Evolutionary conservation across 2,329 filamentous ascomycete species (phyloP), one percentile per base, ranked within the genome.

Genomic region (Neodidymelliopsis sp.): DNA sequence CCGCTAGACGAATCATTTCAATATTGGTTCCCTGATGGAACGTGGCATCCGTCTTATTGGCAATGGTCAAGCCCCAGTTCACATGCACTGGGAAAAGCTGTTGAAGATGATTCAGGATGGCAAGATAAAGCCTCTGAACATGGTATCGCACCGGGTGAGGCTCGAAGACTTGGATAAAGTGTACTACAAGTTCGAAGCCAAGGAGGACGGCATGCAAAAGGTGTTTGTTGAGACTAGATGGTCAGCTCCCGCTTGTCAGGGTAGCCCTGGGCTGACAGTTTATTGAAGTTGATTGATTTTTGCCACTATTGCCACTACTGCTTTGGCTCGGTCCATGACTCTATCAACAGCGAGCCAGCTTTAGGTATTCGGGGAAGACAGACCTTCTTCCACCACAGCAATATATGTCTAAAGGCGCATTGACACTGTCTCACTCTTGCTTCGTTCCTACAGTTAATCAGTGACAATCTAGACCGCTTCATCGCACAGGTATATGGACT

Each of bases 1-100:
- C n/a, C n/a, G n/a, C n/a, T n/a, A 86, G 81, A 90, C 87, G 16
- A 91, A 91, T 73, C 87, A 90, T 71, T 90, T 93, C 79, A 90
- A 90, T 73, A 86, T 93, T 59, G 90, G 91, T 8, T 86, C 89
- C 0, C 68, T 95, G 11, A 95, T 95, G 90, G 85, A 95, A 74
- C 85, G 89, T 23, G 90, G 90, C n/a, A 84, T 95, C 59, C 86
- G 89, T 1, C 81, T 96, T 31, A 91, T 85, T 56, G 84, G 84
- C 30, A 86, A 86, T 58, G 84, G 84, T 3, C 84, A 86, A 66
- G 83, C 83, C 2, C 90, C 90, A 0, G 89, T 95, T 0, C 89
- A 93, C 63, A 83, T 86, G 63, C 94, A 95, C 75, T 95, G 90
- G 91, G 79, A 90, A 18, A 82, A 89, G 3, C 77, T 95, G n/a